Base-by-base conservation (phyloP, 2,329 filamentous ascomycete genomes). In the Colletotrichum siamense region DNA sequence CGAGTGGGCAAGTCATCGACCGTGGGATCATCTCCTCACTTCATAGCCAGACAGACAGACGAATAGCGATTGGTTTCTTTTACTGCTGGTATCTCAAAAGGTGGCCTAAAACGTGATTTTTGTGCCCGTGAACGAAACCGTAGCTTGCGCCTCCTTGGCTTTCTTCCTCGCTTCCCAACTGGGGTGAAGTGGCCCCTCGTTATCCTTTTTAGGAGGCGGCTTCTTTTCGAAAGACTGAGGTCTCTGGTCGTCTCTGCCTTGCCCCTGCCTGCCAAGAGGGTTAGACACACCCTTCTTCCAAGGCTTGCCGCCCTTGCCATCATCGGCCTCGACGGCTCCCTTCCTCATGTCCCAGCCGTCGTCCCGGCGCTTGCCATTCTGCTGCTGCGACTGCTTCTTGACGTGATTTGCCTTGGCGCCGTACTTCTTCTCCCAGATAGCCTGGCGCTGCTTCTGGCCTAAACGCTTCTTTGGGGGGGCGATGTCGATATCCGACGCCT, bases 381-480 rank as follows among this genome's bases (percentile, higher is more conserved):
- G 79, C 63, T 83, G 80, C 74, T 84, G 87, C 39, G 65, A 44
- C 71, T 82, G 80, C 59, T 83, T 83, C 74, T 88, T 87, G 59
- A 92, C 83, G 81, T 96, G 94, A 79, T 93, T 94, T 2, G 95
- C 95, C 77, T 90, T 89, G 16, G 89, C 88, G 66, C 94, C 94
- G 82, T 90, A 96, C 82, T 96, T 96, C 86, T 95, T 93, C 86
- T 96, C 95, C 88, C 92, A 94, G 75, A 97, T 94, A 28, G 92
- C 91, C 82, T 95, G 94, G 10, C 95, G 91, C n/a, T 94, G 94
- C 59, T 92, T 90, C 85, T 98, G 95, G 5, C 95, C 95, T 63
- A 92, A 89, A 26, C 94, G 89, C 80, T 96, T 96, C 85, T 96
- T 96, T 79, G 92, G 91, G 0, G 88, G 85, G 8, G 90, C 91